phyloP scores from a whole-genome alignment of 163 green algal species.

The Coccomyxa subellipsoidea region DNA sequence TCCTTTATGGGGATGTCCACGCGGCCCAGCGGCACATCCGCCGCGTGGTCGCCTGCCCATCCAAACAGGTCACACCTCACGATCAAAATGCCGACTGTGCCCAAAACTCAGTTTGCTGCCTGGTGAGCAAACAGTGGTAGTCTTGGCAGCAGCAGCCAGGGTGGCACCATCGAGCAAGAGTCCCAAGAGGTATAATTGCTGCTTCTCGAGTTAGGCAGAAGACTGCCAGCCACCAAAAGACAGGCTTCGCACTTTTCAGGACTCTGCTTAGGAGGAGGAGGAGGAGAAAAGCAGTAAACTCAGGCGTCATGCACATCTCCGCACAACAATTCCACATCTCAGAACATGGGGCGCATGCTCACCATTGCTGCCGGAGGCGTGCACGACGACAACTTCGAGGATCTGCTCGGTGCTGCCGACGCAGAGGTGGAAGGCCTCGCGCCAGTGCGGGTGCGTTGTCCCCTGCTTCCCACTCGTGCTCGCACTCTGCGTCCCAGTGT shows the following conservation, averaged over 20 bases:
- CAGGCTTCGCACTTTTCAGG: too few relatives aligned
- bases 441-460: constrained; percentile 9
- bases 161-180: too few relatives aligned
- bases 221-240: too few relatives aligned
- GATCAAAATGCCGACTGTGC: not conserved
- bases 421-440: constrained; percentile 13
- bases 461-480: constrained; percentile 8
- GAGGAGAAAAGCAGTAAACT: too few relatives aligned
- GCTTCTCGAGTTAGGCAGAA: too few relatives aligned
- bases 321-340: not conserved
- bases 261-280: too few relatives aligned
- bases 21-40: constrained; percentile 4
- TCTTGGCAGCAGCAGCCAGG: not conserved
- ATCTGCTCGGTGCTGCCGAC: constrained; percentile 3
- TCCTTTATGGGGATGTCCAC: constrained; percentile 15
- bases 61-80: not conserved
- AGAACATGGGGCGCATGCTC: not conserved
- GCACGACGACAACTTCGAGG: constrained; percentile 11
- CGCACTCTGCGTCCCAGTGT: not conserved
- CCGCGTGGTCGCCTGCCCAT: not conserved
- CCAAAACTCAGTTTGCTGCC: not conserved
- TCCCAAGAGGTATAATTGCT: too few relatives aligned
- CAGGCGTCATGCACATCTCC: not conserved
- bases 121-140: not conserved
- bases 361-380: constrained; percentile 3